Percentiles rank a stretch among this genome's conserved stretches.
Conservation (phyloP, 768 basidiomycete species). For the Serendipita sp. region DNA sequence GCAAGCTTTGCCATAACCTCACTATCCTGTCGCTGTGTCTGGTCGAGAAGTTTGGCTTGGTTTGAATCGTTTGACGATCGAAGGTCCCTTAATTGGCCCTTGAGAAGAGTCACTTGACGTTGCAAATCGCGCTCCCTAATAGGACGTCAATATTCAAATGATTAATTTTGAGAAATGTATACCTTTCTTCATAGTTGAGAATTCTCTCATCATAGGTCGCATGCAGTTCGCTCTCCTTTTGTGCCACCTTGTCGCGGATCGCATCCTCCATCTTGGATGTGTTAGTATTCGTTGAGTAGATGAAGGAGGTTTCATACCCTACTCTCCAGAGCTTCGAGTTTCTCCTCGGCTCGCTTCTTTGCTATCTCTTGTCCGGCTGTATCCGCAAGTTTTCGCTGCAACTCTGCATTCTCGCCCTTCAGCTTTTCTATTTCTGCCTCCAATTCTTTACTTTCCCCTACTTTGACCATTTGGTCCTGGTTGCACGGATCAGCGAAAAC, state of each 20-base stretch:
- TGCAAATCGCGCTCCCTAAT: slow-evolving; percentile 67
- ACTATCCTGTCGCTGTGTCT: slow-evolving; percentile 75
- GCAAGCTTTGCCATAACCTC: slow-evolving; percentile 80
- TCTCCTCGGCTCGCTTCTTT: slow-evolving; percentile 59
- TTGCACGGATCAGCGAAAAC: background rate
- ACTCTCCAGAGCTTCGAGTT: slow-evolving; percentile 64
- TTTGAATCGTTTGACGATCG: slow-evolving; percentile 83
- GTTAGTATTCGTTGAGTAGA: background rate
- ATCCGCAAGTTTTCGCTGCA: slow-evolving; percentile 57
- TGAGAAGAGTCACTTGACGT: slow-evolving; percentile 76
- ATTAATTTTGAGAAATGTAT: slow-evolving; percentile 26
- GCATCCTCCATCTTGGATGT: slow-evolving; percentile 76
- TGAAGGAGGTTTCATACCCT: slow-evolving; percentile 34
- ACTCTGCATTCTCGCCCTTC: slow-evolving; percentile 66
- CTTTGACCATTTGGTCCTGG: slow-evolving; percentile 87
- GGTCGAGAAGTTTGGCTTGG: slow-evolving; percentile 83
- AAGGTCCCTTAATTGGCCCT: slow-evolving; percentile 78
- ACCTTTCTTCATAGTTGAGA: slow-evolving; percentile 84
- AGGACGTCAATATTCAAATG: slow-evolving; percentile 24
- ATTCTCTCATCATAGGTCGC: slow-evolving; percentile 94
- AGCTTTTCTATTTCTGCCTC: slow-evolving; percentile 58
- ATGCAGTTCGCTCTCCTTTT: slow-evolving; percentile 93
- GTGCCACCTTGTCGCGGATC: slow-evolving; percentile 72
- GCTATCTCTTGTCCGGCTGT: slow-evolving; percentile 44
- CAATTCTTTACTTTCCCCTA: slow-evolving; percentile 61